phyloP scores from a whole-genome alignment of 108 stramenopile species.

The Licmophora abbreviata region DNA sequence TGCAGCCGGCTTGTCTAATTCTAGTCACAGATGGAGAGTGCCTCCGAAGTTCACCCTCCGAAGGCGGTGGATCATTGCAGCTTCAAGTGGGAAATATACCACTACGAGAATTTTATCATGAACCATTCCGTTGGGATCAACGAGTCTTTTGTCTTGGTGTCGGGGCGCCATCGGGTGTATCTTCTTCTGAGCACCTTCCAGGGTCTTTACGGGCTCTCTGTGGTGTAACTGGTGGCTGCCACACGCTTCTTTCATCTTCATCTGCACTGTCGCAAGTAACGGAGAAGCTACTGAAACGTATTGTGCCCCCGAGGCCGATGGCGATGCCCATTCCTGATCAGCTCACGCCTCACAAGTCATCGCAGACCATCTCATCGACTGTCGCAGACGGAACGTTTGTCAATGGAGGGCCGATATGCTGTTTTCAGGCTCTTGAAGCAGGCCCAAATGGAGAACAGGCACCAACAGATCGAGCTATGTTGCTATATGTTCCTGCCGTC shows the following conservation, averaged over 20 bases:
- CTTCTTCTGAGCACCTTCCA: slow-evolving; percentile 47
- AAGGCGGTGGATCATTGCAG: slow-evolving; percentile 64
- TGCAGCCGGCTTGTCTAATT: slow-evolving; percentile 75
- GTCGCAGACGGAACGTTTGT: slow-evolving; percentile 35
- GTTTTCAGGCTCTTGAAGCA: slow-evolving; percentile 59
- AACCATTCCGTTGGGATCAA: slow-evolving; percentile 86
- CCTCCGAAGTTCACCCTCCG: slow-evolving; percentile 35
- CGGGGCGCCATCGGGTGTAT: slow-evolving; percentile 21
- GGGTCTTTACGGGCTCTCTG: slow-evolving; percentile 59
- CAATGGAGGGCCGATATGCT: slow-evolving; percentile 63
- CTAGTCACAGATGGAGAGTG: slow-evolving; percentile 77
- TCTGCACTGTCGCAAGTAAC: slow-evolving; percentile 29
- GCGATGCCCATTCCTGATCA: slow-evolving; percentile 40
- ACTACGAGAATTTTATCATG: slow-evolving; percentile 63
- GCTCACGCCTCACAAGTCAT: slow-evolving; percentile 7
- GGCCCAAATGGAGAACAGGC: slow-evolving; percentile 24
- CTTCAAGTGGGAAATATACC: slow-evolving; percentile 61
- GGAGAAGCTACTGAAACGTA: slow-evolving; percentile 24
- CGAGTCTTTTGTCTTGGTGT: slow-evolving; percentile 65
- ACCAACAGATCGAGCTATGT: slow-evolving; percentile 50
- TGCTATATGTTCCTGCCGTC: slow-evolving; percentile 40
- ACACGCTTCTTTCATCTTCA: slow-evolving; percentile 35
- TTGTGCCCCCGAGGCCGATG: slow-evolving; percentile 41
- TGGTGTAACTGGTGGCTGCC: slow-evolving; percentile 77
- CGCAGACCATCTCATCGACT: slow-evolving; percentile 6